Base-by-base conservation (phyloP, 306 rosid genomes). In the Trifolium pratense region DNA sequence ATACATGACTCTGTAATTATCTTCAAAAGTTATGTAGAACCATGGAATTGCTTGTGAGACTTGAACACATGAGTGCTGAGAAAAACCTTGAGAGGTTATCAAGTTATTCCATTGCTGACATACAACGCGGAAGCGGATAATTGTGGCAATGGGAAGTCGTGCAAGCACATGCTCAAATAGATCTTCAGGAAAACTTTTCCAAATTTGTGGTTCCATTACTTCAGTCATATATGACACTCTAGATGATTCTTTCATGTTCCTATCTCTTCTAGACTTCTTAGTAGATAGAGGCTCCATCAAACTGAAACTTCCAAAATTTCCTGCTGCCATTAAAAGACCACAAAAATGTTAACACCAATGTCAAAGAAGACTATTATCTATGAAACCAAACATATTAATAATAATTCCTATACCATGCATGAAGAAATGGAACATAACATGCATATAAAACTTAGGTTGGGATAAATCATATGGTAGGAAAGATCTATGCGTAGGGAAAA, bases 111-210 rank as follows among this genome's bases (percentile, higher is more conserved):
- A 93, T 64, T 62, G 84, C 56, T 73, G 81, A 84, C 97, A 91
- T 49, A 93, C 97, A 45, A 93, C 48, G 61, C 97, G 96, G 78
- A 89, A 87, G 57, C 92, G 91, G 60, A 93, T 90, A 75, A 91
- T 87, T 18, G 88, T 82, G 64, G 88, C 86, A 77, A 90, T 66
- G 5, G 98, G 98, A 77, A 93, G 92, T 78, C 96, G 86, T 5
- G 97, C 97, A 72, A 93, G 84, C 69, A 93, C 98, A 57, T 86
- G 84, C 83, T 93, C 96, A 53, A 84, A 68, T 61, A 93, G 85
- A 85, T 93, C 98, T 72, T 90, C 92, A 3, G 98, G 98, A 71
- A 93, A 85, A 75, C 86, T 81, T 82, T 89, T 89, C 98, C 98
- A 93, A 55, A 91, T 86, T 39, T 89, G 75, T 66, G 78, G 86